Evolutionary conservation across 331 rosid genomes (phyloP).

Genomic region (Pyracantha coccinea): DNA sequence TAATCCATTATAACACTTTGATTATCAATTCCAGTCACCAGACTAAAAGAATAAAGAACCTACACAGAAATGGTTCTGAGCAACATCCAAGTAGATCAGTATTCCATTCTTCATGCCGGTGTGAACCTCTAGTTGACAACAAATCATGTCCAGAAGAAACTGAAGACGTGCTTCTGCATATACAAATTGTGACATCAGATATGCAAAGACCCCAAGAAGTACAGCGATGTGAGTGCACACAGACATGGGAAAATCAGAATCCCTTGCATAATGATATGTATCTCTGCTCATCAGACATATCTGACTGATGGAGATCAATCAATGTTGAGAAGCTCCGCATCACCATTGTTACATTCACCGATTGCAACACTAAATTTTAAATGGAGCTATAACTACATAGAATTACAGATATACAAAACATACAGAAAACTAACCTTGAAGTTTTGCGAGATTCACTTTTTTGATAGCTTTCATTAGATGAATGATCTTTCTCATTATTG

Average conservation of each 20-base stretch:
- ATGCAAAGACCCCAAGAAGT: not conserved
- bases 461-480: conserved; percentile 48
- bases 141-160: conserved; percentile 59
- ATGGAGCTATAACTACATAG: not conserved
- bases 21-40: not conserved
- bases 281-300: not conserved
- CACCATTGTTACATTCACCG: not conserved
- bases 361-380: not conserved
- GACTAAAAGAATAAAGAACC: conserved; percentile 20
- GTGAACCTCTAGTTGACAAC: conserved; percentile 48
- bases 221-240: not conserved
- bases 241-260: not conserved
- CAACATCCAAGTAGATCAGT: conserved; percentile 91
- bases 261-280: not conserved
- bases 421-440: conserved; percentile 41
- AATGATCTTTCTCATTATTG: conserved; percentile 32
- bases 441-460: conserved; percentile 31
- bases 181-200: conserved; percentile 7
- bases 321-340: not conserved
- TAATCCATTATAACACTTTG: not conserved
- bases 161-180: conserved; percentile 43
- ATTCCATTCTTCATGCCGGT: conserved; percentile 72
- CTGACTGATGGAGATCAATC: not conserved
- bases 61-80: conserved; percentile 86
- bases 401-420: not conserved